Conservation (phyloP, 495 filamentous ascomycete species). For the Aspergillus cavernicola region DNA sequence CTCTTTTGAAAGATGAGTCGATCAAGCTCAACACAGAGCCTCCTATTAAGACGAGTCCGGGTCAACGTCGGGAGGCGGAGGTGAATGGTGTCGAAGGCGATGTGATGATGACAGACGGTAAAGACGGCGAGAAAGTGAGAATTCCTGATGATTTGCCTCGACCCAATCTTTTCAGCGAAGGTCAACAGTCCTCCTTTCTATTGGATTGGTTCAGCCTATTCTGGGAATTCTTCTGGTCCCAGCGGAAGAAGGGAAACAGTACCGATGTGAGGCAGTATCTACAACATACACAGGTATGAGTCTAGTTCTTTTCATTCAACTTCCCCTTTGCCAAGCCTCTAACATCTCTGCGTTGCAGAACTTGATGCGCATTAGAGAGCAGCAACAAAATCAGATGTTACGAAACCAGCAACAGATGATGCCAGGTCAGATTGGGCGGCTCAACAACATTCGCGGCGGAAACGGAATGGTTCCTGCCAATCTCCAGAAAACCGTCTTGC, state of each 20-base stretch:
- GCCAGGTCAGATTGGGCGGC: conserved; percentile 57
- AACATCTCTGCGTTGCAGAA: conserved; percentile 29
- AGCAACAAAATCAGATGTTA: conserved; percentile 62
- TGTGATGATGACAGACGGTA: conserved; percentile 75
- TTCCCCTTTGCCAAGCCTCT: conserved; percentile 9
- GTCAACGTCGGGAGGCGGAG: conserved; percentile 59
- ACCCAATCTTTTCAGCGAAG: conserved; percentile 60
- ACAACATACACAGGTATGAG: conserved; percentile 72
- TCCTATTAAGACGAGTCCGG: conserved; percentile 54
- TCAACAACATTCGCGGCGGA: conserved; percentile 46
- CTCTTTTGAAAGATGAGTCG: conserved; percentile 53
- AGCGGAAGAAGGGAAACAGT: conserved; percentile 58
- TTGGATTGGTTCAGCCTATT: conserved; percentile 95
- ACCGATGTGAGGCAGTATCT: conserved; percentile 65
- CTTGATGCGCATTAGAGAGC: conserved; percentile 41
- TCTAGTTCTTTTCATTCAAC: neutral
- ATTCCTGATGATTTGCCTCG: conserved; percentile 74
- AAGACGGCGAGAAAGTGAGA: conserved; percentile 70
- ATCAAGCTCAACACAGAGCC: conserved; percentile 56
- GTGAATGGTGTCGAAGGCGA: conserved; percentile 76
- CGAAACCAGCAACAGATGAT: conserved; percentile 65
- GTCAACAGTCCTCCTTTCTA: conserved; percentile 71
- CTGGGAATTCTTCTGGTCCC: conserved; percentile 88
- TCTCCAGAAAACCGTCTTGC: conserved; percentile 69
- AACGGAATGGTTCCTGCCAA: conserved; percentile 46